Evolutionary conservation across 1,284 basidiomycete genomes (phyloP), one percentile per base, ranked within the genome.

Genomic region (Peniophora sp.): DNA sequence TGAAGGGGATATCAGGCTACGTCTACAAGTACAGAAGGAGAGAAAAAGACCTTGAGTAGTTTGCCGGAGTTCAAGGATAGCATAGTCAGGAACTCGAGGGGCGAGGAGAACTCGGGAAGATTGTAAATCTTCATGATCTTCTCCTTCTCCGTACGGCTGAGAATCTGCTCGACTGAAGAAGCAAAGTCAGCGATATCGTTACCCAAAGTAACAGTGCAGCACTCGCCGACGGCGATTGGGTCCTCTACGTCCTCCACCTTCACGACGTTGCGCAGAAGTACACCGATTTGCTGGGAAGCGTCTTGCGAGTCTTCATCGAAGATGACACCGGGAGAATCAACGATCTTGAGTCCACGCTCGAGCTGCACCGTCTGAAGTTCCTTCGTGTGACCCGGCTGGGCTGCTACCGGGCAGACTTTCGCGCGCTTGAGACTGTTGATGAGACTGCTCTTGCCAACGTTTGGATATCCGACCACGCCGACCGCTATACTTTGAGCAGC

Each of bases 271-370:
- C 94, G 75, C n/a, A 98, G 73, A 41, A 94, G 74, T 17, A 93
- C 73, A 58, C 84, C 88, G 3, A 73, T 77, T 66, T 74, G 84
- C 59, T 24, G 17, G 9, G 12, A 14, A n/a, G 37, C n/a, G n/a
- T 20, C 37, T 24, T 24, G 20, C 15, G 43, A 23, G 46, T 77
- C 71, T 55, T 88, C 89, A 57, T 93, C 89, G 57, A 92, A 92
- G 1, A 98, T 90, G 24, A 99, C 94, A 55, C 96, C 96, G 0
- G 97, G 96, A 47, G 94, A 97, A 68, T 99, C 97, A 12, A 99
- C 76, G 24, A 99, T 87, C 50, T 88, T 83, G 58, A 99, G 79
- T 1, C 92, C 91, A 49, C 95, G 90, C 67, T 99, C 95, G 2
- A 99, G 78, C 59, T 92, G 90, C 2, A 99, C 74, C 15, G 89